Conservation (phyloP, 352 stramenopile genomes). For the Globisporangium lucens region DNA sequence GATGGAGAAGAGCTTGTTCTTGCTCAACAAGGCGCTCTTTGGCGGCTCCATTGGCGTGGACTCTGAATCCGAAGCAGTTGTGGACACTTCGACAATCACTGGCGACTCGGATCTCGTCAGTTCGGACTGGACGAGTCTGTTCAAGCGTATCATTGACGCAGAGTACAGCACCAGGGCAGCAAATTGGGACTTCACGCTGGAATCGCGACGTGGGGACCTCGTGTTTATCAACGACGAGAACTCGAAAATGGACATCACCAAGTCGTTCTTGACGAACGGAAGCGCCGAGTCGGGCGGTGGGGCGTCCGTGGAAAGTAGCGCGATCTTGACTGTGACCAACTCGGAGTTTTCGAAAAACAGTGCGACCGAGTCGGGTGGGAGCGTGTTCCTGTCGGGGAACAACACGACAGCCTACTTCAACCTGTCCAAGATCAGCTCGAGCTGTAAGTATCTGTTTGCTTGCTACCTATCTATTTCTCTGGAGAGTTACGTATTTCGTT, state of each 20-base stretch:
- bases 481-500: not conserved
- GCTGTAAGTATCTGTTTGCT: constrained; percentile 25
- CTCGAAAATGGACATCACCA: constrained; percentile 20
- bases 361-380: constrained; percentile 44
- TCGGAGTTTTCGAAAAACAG: constrained; percentile 36
- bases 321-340: constrained; percentile 20
- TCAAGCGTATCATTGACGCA: constrained; percentile 17
- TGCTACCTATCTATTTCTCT: not conserved
- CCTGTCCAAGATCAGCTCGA: constrained; percentile 26
- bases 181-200: constrained; percentile 9
- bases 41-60: constrained; percentile 29
- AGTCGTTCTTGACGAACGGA: constrained; percentile 31
- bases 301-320: constrained; percentile 27
- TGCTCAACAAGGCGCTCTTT: constrained; percentile 28
- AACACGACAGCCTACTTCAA: constrained; percentile 26
- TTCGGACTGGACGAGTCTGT: constrained; percentile 19
- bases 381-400: constrained; percentile 33
- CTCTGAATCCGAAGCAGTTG: constrained; percentile 16
- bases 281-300: constrained; percentile 46
- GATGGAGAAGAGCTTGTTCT: constrained; percentile 29
- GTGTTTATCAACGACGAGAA: constrained; percentile 30
- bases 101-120: constrained; percentile 22
- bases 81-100: constrained; percentile 21
- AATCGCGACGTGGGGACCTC: constrained; percentile 27
- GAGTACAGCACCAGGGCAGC: constrained; percentile 18